Base-by-base conservation (phyloP, 2,329 filamentous ascomycete genomes). In the Plenodomus biglobosus region DNA sequence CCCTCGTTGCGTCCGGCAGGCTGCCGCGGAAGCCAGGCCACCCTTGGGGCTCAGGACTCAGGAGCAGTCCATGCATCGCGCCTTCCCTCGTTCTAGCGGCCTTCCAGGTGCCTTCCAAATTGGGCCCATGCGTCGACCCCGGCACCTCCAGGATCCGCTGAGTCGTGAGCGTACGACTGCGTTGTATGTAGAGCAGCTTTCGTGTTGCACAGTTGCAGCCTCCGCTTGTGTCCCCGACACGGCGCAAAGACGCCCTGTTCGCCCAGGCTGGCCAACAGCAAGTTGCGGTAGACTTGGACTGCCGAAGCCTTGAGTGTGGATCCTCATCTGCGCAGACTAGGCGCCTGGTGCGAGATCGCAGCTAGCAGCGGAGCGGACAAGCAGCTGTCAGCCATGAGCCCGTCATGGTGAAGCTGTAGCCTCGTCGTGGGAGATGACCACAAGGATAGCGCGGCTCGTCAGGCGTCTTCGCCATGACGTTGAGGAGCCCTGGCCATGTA, bases 381-480 rank as follows among this genome's bases (percentile, higher is more conserved):
- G 58, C 62, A 58, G 8, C 58, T 55, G 57, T 57, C 55, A 55
- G 54, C 54, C 55, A 58, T 57, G 56, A 54, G 59, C 52, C 50
- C 44, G 62, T 55, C 48, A 53, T 61, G 61, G 58, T 61, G 61
- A 62, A 56, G 63, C 57, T 53, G 55, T 59, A 57, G 58, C 47
- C 51, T 59, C 44, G 52, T 57, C 54, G 55, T 56, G 42, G 48
- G 46, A 59, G 60, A 62, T 61, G 58, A 59, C 52, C 56, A 50
- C 66, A 64, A 64, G 66, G 66, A 65, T 69, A 55, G 45, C 50
- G 58, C 52, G 59, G 62, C 60, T 55, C 50, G 27, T 32, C 56
- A 59, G 63, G 59, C 55, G 50, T 53, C 54, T 56, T 56, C 27
- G 54, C 60, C 53, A 58, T 55, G 55, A 62, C 52, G 58, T 59